A percentile compares a stretch with the other conserved stretches of the same genome.
phyloP scores from a whole-genome alignment of 1,284 basidiomycete genomes.

The Leccinum fallax region DNA sequence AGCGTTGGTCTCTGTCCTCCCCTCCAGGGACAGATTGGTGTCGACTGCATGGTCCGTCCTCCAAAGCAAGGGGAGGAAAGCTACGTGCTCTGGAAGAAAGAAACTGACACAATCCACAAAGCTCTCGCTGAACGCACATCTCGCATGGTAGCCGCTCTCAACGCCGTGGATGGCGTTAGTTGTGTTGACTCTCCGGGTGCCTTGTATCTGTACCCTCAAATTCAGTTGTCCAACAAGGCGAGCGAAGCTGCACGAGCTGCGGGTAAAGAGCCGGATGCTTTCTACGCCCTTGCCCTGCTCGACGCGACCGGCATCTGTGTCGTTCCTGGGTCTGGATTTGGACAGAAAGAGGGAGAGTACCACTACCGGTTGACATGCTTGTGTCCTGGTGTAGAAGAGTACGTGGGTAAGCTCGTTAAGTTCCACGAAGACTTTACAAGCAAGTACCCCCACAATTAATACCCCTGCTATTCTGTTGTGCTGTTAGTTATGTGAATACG shows the following conservation, averaged over 20 bases:
- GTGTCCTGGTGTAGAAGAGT: conserved; percentile 89
- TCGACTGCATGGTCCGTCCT: conserved; percentile 89
- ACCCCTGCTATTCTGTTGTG: neutral
- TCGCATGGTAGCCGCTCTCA: conserved; percentile 77
- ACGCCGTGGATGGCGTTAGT: conserved; percentile 76
- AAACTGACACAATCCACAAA: conserved; percentile 79
- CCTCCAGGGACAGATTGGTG: conserved; percentile 86
- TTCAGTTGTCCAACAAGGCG: conserved; percentile 73
- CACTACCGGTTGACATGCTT: conserved; percentile 89
- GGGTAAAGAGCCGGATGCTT: conserved; percentile 83
- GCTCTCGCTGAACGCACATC: conserved; percentile 73
- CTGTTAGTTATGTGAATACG: neutral
- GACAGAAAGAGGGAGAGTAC: conserved; percentile 84
- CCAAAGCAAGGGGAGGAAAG: conserved; percentile 76
- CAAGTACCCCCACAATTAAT: conserved; percentile 52
- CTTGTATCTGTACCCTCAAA: conserved; percentile 83
- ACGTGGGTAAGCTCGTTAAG: conserved; percentile 79
- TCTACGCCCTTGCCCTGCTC: conserved; percentile 83
- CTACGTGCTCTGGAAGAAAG: conserved; percentile 78
- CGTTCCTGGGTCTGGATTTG: conserved; percentile 90
- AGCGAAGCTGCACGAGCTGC: conserved; percentile 68
- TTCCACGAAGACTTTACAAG: conserved; percentile 83
- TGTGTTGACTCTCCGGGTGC: conserved; percentile 91
- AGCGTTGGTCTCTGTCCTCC: conserved; percentile 89
- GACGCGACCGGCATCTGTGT: conserved; percentile 93